Evolutionary conservation across 345 rosid genomes (phyloP).

Genomic region (Rhodamnia argentea): DNA sequence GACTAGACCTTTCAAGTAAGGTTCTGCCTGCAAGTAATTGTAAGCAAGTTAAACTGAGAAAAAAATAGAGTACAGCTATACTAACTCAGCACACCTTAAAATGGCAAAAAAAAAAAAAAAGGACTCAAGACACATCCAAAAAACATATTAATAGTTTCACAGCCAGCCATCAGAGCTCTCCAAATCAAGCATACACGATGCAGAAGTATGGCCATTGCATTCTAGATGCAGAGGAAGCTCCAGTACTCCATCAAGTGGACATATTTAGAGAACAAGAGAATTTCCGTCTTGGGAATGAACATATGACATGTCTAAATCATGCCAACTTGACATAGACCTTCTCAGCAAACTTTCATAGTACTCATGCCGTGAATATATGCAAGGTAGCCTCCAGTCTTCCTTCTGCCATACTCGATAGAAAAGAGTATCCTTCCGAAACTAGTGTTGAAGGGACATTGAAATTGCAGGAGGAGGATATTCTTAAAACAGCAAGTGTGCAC

Average conservation of each 20-base stretch:
- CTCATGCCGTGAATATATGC: not conserved
- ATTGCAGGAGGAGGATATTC: not conserved
- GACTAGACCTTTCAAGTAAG: conserved; percentile 69
- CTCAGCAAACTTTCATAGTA: not conserved
- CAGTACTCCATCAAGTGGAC: not conserved
- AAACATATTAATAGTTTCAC: not conserved
- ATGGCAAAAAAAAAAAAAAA: not conserved
- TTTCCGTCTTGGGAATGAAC: not conserved
- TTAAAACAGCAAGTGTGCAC: not conserved
- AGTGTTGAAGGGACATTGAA: not conserved
- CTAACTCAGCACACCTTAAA: not conserved
- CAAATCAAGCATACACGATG: not conserved
- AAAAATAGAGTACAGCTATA: not conserved
- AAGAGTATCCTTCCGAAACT: not conserved
- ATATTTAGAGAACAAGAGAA: not conserved
- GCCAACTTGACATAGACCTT: not conserved
- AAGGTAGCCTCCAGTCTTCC: not conserved
- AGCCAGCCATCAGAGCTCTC: not conserved
- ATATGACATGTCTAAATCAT: not conserved
- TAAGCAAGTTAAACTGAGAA: not conserved
- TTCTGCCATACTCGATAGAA: not conserved
- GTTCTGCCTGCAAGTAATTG: conserved; percentile 47
- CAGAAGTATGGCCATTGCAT: not conserved
- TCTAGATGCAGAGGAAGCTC: not conserved
- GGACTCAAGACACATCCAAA: not conserved